Conservation (phyloP, 495 filamentous ascomycete species). For the Bacidia rubella region DNA sequence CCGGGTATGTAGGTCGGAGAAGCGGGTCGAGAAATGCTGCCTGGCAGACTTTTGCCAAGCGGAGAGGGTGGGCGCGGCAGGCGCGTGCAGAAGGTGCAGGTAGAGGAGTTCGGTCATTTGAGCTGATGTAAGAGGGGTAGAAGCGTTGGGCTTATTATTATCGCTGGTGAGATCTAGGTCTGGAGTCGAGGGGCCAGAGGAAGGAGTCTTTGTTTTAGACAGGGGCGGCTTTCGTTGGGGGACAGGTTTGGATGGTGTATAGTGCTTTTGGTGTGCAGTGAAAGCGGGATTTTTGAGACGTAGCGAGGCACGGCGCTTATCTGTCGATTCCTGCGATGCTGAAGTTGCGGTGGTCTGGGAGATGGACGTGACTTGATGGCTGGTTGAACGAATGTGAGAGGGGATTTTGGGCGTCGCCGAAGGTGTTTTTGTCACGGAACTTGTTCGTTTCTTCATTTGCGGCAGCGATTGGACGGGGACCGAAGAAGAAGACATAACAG, state of each 20-base stretch:
- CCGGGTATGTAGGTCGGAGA: constrained; percentile 25
- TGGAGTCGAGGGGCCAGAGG: background rate
- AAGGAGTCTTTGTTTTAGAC: background rate
- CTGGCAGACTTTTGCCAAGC: constrained; percentile 29
- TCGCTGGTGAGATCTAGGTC: background rate
- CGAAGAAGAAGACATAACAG: background rate
- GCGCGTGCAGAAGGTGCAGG: constrained; percentile 52
- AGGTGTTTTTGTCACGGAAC: background rate
- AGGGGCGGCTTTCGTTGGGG: constrained; percentile 4
- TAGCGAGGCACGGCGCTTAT: constrained; percentile 4
- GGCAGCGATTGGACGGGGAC: background rate
- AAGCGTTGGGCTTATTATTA: background rate
- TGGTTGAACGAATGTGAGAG: constrained; percentile 9
- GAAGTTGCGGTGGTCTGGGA: background rate
- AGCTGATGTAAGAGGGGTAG: background rate
- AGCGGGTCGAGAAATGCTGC: constrained; percentile 25
- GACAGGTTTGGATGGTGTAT: constrained; percentile 34
- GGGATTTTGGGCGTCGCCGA: background rate
- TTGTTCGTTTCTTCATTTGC: background rate
- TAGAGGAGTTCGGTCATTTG: constrained; percentile 63
- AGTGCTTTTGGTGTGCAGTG: constrained; percentile 55
- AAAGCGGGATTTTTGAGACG: constrained; percentile 40
- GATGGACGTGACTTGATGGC: constrained; percentile 11
- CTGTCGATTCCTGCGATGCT: background rate
- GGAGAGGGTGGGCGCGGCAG: constrained; percentile 21